Percentiles rank a stretch among this genome's conserved stretches.
Evolutionary conservation across 305 asterid species (phyloP).

Genomic region (Fraxinus baroniana): DNA sequence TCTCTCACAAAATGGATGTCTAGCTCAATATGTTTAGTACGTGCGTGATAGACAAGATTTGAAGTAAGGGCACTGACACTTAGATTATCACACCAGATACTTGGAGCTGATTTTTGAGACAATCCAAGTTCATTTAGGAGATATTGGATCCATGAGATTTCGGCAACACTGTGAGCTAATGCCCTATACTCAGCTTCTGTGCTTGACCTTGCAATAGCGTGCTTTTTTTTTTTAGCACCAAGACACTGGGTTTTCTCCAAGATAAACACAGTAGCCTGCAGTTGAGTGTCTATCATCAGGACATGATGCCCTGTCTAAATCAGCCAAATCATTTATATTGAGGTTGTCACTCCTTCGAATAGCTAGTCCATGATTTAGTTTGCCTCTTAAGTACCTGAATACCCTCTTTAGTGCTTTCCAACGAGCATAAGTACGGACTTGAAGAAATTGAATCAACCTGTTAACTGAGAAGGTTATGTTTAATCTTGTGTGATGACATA

Average conservation of each 20-base stretch:
- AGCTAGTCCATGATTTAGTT: neutral
- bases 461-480: neutral
- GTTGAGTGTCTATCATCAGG: neutral
- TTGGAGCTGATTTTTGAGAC: neutral
- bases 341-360: neutral
- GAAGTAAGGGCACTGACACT: neutral
- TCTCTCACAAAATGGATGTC: neutral
- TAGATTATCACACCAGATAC: neutral
- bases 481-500: neutral
- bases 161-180: neutral
- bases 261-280: neutral
- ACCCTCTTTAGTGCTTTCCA: neutral
- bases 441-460: neutral
- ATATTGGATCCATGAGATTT: neutral
- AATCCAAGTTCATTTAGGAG: neutral
- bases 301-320: neutral
- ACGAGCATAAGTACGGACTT: neutral
- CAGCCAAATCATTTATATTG: neutral
- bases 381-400: neutral
- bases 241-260: neutral
- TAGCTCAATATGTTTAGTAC: neutral
- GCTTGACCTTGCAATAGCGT: neutral
- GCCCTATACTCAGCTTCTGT: neutral
- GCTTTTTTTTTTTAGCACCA: neutral
- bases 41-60: neutral